Evolutionary conservation across 768 basidiomycete species (phyloP).

Genomic region (Kwoniella dendrophila): DNA sequence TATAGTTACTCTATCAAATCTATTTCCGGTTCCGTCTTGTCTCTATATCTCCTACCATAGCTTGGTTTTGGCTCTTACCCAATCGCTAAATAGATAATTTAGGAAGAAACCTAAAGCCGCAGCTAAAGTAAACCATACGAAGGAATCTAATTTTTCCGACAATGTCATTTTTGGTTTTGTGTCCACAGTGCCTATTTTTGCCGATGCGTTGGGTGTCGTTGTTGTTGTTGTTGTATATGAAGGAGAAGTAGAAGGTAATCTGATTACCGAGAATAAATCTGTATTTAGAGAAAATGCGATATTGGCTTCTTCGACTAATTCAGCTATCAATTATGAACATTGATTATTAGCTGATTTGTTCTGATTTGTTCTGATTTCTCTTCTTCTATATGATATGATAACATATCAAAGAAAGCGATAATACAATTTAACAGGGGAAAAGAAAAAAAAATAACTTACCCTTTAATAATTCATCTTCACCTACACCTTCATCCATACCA

Average conservation of each 20-base stretch:
- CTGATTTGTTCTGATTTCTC: too few relatives aligned
- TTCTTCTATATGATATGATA: too few relatives aligned
- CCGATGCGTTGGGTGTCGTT: background rate
- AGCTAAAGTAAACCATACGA: conserved; percentile 13
- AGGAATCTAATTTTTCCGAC: conserved; percentile 9
- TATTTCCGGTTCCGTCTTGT: background rate
- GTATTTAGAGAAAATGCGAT: conserved; percentile 48
- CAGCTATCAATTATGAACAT: conserved; percentile 15
- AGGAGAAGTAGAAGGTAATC: conserved; percentile 14
- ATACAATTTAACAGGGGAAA: background rate
- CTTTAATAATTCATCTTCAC: conserved; percentile 44
- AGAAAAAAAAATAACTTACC: conserved; percentile 29
- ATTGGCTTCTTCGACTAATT: conserved; percentile 48
- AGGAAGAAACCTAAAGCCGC: conserved; percentile 13
- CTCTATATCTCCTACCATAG: conserved; percentile 1
- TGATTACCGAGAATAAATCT: conserved; percentile 45
- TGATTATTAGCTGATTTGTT: too few relatives aligned
- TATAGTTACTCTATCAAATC: background rate
- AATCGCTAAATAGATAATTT: conserved; percentile 11
- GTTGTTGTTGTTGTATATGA: background rate
- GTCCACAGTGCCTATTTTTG: background rate
- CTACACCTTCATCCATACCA: conserved; percentile 50
- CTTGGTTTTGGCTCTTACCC: conserved; percentile 8
- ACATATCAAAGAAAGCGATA: background rate
- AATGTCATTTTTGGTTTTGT: background rate